Evolutionary conservation across 805 yeast species (phyloP), one percentile per base, ranked within the genome.

Genomic region (Hanseniaspora pseudoguilliermondii): DNA sequence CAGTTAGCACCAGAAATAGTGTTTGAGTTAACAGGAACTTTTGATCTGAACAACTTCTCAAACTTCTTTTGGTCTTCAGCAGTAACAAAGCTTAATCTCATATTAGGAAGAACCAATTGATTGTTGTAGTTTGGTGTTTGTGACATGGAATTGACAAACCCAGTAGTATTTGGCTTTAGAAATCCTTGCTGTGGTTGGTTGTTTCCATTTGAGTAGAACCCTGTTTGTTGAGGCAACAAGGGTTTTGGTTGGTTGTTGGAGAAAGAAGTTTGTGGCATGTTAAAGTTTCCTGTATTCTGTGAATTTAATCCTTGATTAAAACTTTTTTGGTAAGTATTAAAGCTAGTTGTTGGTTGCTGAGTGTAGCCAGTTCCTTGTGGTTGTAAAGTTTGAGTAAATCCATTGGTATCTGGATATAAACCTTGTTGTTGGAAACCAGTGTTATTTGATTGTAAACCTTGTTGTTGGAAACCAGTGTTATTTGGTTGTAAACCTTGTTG

Each of bases 1-100:
- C 96, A 95, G 6, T 84, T 73, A 47, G 80, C 83, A 11, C 91
- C 90, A 46, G 76, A 72, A 54, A 85, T 78, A 6, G 77, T 67
- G 39, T 72, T 71, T 8, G 76, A 71, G 21, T 74, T 75, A 34
- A 63, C 71, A 21, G 83, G 77, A 29, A 90, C 91, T 23, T 89
- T 83, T 21, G 87, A 77, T 61, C 91, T 74, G 67, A 91, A 91
- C 61, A 91, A 73, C 62, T 82, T 82, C 69, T 88, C 96, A 65
- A 86, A 91, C 66, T 86, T 84, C 57, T 78, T 77, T 71, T 91
- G 97, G 67, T 91, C 97, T 36, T 79, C 80, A 25, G 85, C 83
- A 3, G 95, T 81, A 59, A 91, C 80, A 66, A 91, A 91, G 11
- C 95, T 82, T 53, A 91, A 74, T 61, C 97, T 78, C 58, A 86